These are phyloP conservation scores for Aristolochia californica DNA, from an alignment of 164 flowering plant genomes.

Conservation along the genomic window DNA sequence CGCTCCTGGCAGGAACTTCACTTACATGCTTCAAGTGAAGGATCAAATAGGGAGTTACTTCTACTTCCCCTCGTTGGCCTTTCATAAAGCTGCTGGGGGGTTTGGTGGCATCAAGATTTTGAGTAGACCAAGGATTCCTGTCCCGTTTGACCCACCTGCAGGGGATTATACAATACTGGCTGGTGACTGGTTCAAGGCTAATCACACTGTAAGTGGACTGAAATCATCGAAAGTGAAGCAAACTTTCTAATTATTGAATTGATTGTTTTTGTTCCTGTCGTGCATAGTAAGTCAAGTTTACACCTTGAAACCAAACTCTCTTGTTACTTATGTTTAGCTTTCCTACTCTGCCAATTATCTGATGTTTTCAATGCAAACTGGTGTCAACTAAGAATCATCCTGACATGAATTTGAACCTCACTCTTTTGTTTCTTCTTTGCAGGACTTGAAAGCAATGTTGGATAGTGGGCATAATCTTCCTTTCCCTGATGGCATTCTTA, in stretches of 20 bases:
- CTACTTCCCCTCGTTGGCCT: slow-evolving; percentile 74
- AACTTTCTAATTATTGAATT: too few species aligned
- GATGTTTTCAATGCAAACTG: too few species aligned
- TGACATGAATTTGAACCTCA: neutral
- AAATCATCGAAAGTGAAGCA: neutral
- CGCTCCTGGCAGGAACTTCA: slow-evolving; percentile 82
- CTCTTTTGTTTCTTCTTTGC: neutral
- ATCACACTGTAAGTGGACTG: slow-evolving; percentile 41
- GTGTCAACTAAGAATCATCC: too few species aligned
- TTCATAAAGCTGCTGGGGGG: slow-evolving; percentile 92
- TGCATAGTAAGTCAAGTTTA: too few species aligned
- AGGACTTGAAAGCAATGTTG: slow-evolving; percentile 47
- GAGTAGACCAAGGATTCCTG: slow-evolving; percentile 84
- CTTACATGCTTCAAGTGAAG: slow-evolving; percentile 75
- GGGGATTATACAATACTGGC: slow-evolving; percentile 66
- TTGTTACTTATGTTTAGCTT: too few species aligned
- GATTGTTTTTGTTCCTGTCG: too few species aligned
- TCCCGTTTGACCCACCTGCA: slow-evolving; percentile 81
- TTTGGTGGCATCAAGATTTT: slow-evolving; percentile 65
- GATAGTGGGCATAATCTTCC: slow-evolving; percentile 70
- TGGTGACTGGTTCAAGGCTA: slow-evolving; percentile 87
- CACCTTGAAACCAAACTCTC: too few species aligned
- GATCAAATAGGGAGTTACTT: slow-evolving; percentile 89
- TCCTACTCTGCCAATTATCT: too few species aligned
- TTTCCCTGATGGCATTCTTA: slow-evolving; percentile 80